Conservation (phyloP, 164 flowering plant species). For the Cinnamomum chago region DNA sequence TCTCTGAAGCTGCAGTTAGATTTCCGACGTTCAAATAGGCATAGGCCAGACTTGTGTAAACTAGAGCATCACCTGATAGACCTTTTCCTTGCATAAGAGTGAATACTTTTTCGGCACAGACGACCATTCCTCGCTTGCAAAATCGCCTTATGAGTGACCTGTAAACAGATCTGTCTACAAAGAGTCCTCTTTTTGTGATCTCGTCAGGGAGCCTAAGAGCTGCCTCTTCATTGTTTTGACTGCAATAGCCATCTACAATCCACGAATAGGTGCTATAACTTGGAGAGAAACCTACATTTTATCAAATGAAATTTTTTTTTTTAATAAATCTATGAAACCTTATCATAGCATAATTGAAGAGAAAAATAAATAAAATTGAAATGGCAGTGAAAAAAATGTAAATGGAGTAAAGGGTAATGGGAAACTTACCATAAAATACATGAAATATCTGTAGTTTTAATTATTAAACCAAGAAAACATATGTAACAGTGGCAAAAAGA, state of each 20-base stretch:
- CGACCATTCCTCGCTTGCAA: slow-evolving; percentile 59
- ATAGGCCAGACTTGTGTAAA: slow-evolving; percentile 56
- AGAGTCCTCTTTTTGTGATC: slow-evolving; percentile 40
- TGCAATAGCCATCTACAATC: slow-evolving; percentile 78
- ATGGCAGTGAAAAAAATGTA: background rate
- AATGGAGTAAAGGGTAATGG: background rate
- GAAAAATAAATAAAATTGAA: background rate
- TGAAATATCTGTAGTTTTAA: no score
- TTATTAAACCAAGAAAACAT: background rate
- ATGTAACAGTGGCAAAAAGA: background rate
- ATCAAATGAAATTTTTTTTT: no score
- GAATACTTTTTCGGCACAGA: slow-evolving; percentile 53
- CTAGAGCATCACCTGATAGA: slow-evolving; percentile 60
- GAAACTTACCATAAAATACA: no score
- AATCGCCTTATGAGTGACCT: slow-evolving; percentile 74
- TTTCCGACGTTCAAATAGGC: slow-evolving; percentile 63
- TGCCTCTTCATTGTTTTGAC: slow-evolving; percentile 40
- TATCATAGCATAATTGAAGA: background rate
- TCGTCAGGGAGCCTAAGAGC: slow-evolving; percentile 51
- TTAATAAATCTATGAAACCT: background rate
- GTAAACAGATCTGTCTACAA: slow-evolving; percentile 53
- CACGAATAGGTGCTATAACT: slow-evolving; percentile 70
- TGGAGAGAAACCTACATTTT: slow-evolving; percentile 57
- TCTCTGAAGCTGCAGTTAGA: slow-evolving; percentile 30
- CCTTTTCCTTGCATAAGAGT: slow-evolving; percentile 50